Evolutionary conservation across 257 asterid genomes (phyloP).

Genomic region (Solanum raphanifolium): DNA sequence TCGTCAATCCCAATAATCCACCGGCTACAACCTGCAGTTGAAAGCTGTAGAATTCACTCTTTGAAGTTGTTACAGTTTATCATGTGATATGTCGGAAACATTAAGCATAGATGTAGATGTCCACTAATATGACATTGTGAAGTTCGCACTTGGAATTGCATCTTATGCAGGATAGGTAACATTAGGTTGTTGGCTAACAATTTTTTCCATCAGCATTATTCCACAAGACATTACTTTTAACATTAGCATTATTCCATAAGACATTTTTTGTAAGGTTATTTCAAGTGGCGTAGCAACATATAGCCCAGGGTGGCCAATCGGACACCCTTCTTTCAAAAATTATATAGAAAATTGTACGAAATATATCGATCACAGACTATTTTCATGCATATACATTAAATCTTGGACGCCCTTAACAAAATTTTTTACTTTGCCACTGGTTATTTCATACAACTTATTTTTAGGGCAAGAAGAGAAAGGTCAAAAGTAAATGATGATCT

Average conservation of each 20-base stretch:
- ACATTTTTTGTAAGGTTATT: not conserved
- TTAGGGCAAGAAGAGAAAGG: not conserved
- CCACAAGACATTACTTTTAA: not conserved
- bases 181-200: not conserved
- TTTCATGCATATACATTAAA: no score
- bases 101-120: not conserved
- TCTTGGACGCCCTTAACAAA: not conserved
- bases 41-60: not conserved
- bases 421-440: not conserved
- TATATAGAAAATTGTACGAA: not conserved
- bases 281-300: not conserved
- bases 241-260: not conserved
- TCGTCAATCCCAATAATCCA: slow-evolving; percentile 2
- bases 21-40: not conserved
- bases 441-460: not conserved
- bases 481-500: not conserved
- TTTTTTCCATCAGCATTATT: not conserved
- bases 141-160: not conserved
- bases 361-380: not conserved
- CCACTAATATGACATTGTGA: not conserved
- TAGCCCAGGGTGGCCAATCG: not conserved
- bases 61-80: not conserved
- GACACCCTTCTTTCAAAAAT: not conserved
- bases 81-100: not conserved
- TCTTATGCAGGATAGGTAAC: not conserved